Evolutionary conservation across 257 asterid genomes (phyloP), one percentile per base, ranked within the genome.

Genomic region (Lycium barbarum): DNA sequence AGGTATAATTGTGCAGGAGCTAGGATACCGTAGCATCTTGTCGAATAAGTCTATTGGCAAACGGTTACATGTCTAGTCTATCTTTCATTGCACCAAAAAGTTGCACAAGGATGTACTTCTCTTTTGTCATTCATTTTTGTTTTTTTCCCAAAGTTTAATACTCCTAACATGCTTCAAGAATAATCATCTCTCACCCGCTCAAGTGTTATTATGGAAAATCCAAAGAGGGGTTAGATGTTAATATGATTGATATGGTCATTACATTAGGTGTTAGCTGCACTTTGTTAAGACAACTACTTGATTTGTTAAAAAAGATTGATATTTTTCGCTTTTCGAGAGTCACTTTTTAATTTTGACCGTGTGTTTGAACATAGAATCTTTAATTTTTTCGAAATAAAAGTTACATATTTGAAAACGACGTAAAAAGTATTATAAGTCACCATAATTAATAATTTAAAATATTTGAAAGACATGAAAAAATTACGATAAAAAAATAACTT

Each of bases 51-150:
- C 74, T 62, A 85, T n/a, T 61, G 53, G 82, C 80, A 61, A 36
- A 3, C 81, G 40, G 57, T 38, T 17, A 58, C 79, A 85, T 49
- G 72, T 82, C 73, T 47, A 73, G 68, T 82, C 57, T 17, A 85
- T 88, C 90, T 84, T 88, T 86, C 89, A 70, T 63, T 20, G 33
- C 49, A 54, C 83, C 47, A 76, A 86, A 83, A 85, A 58, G 89
- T 70, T 81, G 83, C 86, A 26, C 22, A 67, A 81, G 87, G 74
- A 67, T 88, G 88, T 79, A 74, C 57, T 83, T 67, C 82, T 83
- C 40, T 88, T 85, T 88, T 74, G 61, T 87, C 53, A 80, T 76
- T 57, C 36, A 40, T n/a, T 84, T 84, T 59, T 58, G 62, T 87
- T 83, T 74, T 87, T 82, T 49, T 45, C 71, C 14, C 72, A 70